Evolutionary conservation across 345 rosid genomes (phyloP).

Genomic region (Ceriops zippeliana): DNA sequence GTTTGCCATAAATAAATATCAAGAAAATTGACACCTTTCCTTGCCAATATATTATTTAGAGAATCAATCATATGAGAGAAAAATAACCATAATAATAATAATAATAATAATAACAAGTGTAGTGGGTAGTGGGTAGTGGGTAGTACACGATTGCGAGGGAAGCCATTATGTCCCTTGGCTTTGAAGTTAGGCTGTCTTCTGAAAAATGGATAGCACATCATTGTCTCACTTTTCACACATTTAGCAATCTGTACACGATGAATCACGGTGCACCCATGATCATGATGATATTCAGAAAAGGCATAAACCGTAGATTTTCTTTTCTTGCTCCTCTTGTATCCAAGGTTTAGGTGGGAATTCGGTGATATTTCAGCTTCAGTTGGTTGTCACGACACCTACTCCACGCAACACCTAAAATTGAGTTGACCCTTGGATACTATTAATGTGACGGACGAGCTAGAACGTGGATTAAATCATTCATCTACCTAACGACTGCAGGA

Average conservation of each 20-base stretch:
- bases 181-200: constrained; percentile 43
- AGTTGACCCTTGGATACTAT: background rate
- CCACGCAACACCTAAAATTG: background rate
- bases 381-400: constrained; percentile 17
- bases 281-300: background rate
- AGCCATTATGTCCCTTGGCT: constrained; percentile 49
- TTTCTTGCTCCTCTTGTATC: too few species aligned
- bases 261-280: background rate
- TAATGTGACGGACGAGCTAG: constrained; percentile 9
- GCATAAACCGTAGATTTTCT: background rate
- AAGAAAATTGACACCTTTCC: background rate
- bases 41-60: background rate
- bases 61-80: background rate
- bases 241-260: background rate
- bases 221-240: constrained; percentile 24
- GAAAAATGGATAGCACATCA: constrained; percentile 42
- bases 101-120: background rate
- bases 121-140: constrained; percentile 24
- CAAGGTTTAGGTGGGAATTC: constrained; percentile 25
- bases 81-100: background rate
- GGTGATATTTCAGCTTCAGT: constrained; percentile 39
- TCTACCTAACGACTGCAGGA: background rate
- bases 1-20: too few species aligned
- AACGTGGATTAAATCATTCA: background rate
- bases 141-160: constrained; percentile 19